phyloP scores from a whole-genome alignment of 192 early-diverging fungal genomes.

The Umbelopsis vinacea region DNA sequence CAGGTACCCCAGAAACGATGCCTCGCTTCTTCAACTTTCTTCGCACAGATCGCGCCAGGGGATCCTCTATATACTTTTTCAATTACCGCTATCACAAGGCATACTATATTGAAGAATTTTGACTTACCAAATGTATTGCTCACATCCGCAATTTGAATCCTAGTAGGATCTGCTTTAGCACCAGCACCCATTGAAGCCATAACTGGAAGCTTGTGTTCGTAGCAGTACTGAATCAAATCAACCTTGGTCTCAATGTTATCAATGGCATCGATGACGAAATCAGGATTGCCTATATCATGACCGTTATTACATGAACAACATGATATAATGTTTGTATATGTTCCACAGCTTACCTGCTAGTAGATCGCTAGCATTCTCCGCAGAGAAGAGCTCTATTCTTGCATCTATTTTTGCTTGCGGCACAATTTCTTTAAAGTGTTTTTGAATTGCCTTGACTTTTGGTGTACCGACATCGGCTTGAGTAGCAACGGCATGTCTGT shows the following conservation, averaged over 20 bases:
- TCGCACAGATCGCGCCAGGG: conserved; percentile 86
- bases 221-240: conserved; percentile 87
- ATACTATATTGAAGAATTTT: neutral
- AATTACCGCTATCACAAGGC: neutral
- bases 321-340: too few relatives aligned
- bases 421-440: conserved; percentile 73
- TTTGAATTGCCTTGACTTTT: conserved; percentile 78
- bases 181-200: conserved; percentile 98
- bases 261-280: conserved; percentile 88
- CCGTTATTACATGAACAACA: neutral
- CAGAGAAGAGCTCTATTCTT: conserved; percentile 74
- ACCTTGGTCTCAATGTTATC: conserved; percentile 97
- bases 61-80: conserved; percentile 72
- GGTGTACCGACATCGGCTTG: conserved; percentile 89
- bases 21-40: conserved; percentile 70
- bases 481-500: conserved; percentile 92
- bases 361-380: conserved; percentile 68
- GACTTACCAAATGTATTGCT: conserved; percentile 79
- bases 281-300: conserved; percentile 48
- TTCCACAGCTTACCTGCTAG: conserved; percentile 65
- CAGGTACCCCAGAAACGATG: conserved; percentile 81
- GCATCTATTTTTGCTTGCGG: conserved; percentile 85
- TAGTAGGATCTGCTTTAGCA: conserved; percentile 95
- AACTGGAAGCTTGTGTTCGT: conserved; percentile 70
- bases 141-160: conserved; percentile 96